Base-by-base conservation (phyloP, 495 filamentous ascomycete genomes). In the Xylaria scruposa region DNA sequence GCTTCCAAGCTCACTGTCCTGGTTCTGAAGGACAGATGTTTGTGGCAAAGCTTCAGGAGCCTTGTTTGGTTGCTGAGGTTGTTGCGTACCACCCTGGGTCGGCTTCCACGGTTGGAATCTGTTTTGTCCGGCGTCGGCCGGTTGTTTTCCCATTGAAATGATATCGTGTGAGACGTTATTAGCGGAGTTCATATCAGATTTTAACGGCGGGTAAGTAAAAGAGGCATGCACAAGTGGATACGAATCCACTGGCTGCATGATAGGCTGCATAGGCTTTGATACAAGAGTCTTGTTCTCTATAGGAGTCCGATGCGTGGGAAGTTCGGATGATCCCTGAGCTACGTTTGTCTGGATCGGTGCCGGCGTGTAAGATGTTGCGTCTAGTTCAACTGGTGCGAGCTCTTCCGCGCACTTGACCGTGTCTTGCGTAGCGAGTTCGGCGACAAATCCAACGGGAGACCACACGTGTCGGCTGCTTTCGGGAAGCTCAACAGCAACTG, bases 321-420 rank as follows among this genome's bases (percentile, higher is more conserved):
- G 68, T 59, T 83, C 80, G 40, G 67, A 64, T 12, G 70, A 40
- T 58, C 60, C 70, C 26, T 71, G 75, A 5, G 36, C n/a, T 26
- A 60, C 17, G 31, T 71, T 72, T 7, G 70, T 61, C 53, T 70
- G 68, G 44, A 62, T 80, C 71, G 47, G 73, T 68, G 29, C 73
- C 74, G 15, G 62, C 29, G 46, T 76, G 72, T 59, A 73, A 47
- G 70, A 64, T 4, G 53, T 75, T 40, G 64, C 79, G 66, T 73
- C 83, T 53, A 86, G 42, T 68, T 86, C 84, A 17, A 85, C 77
- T 1, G 83, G 82, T 7, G 83, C 75, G 17, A 84, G 78, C 59
- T 86, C 65, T 72, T 80, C 74, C 77, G 83, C 47, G 77, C 79
- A 59, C 71, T 78, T 74, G 76, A 80, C 70, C 59, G 78, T 64